phyloP scores from a whole-genome alignment of 2,329 filamentous ascomycete genomes.

The Ciborinia camelliae region DNA sequence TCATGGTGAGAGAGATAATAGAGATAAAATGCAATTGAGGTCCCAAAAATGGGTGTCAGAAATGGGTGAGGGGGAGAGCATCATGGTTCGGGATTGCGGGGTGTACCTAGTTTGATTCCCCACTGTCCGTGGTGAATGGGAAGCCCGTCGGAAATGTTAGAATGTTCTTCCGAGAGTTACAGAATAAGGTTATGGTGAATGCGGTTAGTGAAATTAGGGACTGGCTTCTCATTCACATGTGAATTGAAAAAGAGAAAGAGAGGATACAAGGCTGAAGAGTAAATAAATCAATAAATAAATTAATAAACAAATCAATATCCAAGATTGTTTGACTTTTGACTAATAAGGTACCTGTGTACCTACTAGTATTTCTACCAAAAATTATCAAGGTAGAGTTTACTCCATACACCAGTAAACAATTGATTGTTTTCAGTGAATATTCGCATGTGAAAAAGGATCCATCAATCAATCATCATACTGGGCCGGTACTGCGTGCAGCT shows the following conservation, averaged over 20 bases:
- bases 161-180: not conserved
- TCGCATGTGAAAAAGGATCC: constrained; percentile 10
- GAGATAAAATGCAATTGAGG: not conserved
- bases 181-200: too few species aligned
- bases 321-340: too few species aligned
- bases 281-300: too few species aligned
- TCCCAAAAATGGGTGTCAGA: not conserved
- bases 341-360: too few species aligned
- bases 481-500: constrained; percentile 5
- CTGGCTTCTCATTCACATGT: too few species aligned
- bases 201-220: not conserved
- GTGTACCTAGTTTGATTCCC: not conserved
- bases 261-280: too few species aligned
- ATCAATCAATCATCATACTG: constrained; percentile 11
- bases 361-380: not conserved
- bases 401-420: not conserved
- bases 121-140: not conserved
- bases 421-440: not conserved
- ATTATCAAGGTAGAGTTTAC: not conserved
- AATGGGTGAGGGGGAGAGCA: not conserved
- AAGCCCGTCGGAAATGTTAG: not conserved
- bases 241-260: too few species aligned
- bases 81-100: not conserved
- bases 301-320: too few species aligned
- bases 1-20: not conserved